Conservation (phyloP, 768 basidiomycete species). For the Agrocybe chaxingu region DNA sequence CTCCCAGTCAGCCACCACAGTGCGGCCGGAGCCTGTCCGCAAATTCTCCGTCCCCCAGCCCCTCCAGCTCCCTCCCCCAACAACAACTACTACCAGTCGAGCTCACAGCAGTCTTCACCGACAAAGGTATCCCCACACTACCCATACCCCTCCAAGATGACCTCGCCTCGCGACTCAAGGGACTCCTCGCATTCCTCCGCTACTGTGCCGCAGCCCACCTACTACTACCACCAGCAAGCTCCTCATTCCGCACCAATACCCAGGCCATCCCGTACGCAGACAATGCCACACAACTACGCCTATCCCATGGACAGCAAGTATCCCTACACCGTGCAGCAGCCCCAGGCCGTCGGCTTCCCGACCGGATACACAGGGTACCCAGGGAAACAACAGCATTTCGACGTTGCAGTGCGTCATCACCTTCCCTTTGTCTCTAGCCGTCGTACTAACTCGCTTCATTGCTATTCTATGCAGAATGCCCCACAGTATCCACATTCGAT, state of each 20-base stretch:
- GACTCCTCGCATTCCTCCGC: conserved; percentile 24
- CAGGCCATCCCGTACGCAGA: conserved; percentile 9
- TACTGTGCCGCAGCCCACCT: conserved; percentile 18
- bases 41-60: conserved; percentile 18
- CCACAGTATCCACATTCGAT: conserved; percentile 23
- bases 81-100: conserved; percentile 6
- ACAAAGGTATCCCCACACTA: conserved; percentile 4
- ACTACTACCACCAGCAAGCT: conserved; percentile 18
- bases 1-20: conserved; percentile 14
- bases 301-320: conserved; percentile 14
- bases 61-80: conserved; percentile 11
- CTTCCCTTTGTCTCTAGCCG: not conserved
- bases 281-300: conserved; percentile 8
- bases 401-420: conserved; percentile 17
- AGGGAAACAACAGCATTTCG: conserved; percentile 7
- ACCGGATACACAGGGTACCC: not conserved
- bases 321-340: conserved; percentile 1
- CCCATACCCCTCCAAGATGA: conserved; percentile 13
- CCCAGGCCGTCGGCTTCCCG: not conserved
- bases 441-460: conserved; percentile 5
- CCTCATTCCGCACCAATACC: conserved; percentile 13
- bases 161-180: conserved; percentile 21
- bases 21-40: conserved; percentile 15
- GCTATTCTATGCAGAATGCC: conserved; percentile 14
- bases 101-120: conserved; percentile 5